Evolutionary conservation across 2,329 filamentous ascomycete species (phyloP), one percentile per base, ranked within the genome.

Genomic region (Botrytis porri): DNA sequence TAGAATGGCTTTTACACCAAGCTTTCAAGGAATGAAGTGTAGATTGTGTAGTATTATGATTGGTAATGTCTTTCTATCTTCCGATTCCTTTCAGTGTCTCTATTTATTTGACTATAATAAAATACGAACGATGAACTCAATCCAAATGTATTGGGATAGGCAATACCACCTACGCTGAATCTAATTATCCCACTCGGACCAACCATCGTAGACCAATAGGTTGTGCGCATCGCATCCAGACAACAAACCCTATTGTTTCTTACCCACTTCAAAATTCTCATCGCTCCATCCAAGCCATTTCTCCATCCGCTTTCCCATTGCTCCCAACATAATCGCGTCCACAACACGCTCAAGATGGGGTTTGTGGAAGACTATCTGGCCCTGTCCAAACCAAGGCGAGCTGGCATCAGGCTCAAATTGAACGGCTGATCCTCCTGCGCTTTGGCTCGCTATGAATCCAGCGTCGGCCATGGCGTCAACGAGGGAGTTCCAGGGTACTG

Each of bases 231-330:
- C 51, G 6, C 51, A 18, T 29, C 2, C 51, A 18, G 25, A 29
- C 4, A 18, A 29, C 1, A 54, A 54, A 16, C 18, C 51, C 3
- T 29, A 7, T 63, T n/a, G 25, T 20, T 45, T 45, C 62, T 45
- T 14, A 35, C 18, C 18, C 18, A 45, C 16, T 20, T 35, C 41
- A 2, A 45, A 48, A 35, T 18, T 64, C 41, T 45, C 72, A 64
- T 60, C 67, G 14, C n/a, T 57, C 73, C 71, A 76, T 14, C 62
- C 72, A 72, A 76, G 74, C 71, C 70, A 76, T 61, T 72, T 74
- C 12, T 41, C 6, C 60, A 76, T 73, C n/a, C 75, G 29, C 73
- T 74, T 74, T 16, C 70, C 75, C 41, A 65, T 71, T 4, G 39
- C 45, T 20, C 37, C 45, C 18, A 74, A 25, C n/a, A 66, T 70